Percentiles rank a stretch among this genome's conserved stretches.
These are phyloP conservation scores for Lachancea sp. DNA, from an alignment of 805 yeast genomes.

Conservation along the genomic window DNA sequence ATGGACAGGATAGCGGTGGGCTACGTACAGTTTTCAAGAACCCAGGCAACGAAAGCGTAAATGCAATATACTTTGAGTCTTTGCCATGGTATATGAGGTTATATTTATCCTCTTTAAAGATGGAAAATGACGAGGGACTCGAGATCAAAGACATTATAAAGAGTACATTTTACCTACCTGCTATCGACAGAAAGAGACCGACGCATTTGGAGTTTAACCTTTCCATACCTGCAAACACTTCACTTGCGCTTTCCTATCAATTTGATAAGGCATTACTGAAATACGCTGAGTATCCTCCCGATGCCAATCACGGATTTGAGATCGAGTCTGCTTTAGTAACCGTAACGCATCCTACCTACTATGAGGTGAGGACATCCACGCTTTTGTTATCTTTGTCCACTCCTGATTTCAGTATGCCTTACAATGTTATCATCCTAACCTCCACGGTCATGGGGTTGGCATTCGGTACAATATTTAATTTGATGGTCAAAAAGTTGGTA, in stretches of 20 bases:
- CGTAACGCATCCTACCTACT: conserved; percentile 39
- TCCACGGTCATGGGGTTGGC: conserved; percentile 90
- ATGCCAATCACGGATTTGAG: conserved; percentile 96
- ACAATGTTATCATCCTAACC: conserved; percentile 89
- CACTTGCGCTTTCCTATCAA: conserved; percentile 58
- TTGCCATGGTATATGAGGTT: conserved; percentile 91
- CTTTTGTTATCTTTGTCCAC: conserved; percentile 82
- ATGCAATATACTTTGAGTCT: conserved; percentile 65
- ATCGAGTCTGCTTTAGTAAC: conserved; percentile 84
- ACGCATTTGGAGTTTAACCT: conserved; percentile 71
- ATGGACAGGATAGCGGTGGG: conserved; percentile 88
- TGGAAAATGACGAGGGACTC: conserved; percentile 23
- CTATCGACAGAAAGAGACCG: conserved; percentile 74
- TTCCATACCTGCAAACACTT: conserved; percentile 55
- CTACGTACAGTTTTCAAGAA: conserved; percentile 73
- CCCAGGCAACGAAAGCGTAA: conserved; percentile 44
- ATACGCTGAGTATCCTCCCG: conserved; percentile 96
- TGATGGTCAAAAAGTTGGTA: conserved; percentile 65
- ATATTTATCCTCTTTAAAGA: conserved; percentile 62
- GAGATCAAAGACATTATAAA: conserved; percentile 37
- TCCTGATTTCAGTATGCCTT: conserved; percentile 98
- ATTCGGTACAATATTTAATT: conserved; percentile 79
- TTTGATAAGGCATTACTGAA: conserved; percentile 83
- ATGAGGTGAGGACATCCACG: conserved; percentile 76
- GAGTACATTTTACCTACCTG: conserved; percentile 62